Evolutionary conservation across 140 eudicot species (phyloP).

Genomic region (Bidens hawaiensis): DNA sequence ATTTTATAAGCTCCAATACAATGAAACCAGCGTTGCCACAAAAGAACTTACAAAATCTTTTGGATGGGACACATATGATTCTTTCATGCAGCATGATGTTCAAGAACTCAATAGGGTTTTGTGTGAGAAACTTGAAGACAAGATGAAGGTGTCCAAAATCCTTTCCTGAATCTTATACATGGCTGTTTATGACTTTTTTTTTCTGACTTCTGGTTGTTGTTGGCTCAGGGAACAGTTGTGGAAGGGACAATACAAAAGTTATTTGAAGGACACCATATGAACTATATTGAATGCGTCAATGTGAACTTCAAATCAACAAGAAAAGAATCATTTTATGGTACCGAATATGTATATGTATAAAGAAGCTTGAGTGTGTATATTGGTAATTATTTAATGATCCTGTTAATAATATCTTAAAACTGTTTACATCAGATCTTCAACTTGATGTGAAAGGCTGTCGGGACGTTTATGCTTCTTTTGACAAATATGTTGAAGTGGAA

Average conservation of each 20-base stretch:
- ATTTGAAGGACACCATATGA: conserved; percentile 98
- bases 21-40: conserved; percentile 91
- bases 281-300: conserved; percentile 85
- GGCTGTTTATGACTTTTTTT: conserved; percentile 8
- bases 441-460: conserved; percentile 98
- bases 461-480: conserved; percentile 96
- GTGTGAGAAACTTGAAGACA: conserved; percentile 95
- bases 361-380: background rate
- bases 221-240: conserved; percentile 90
- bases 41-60: conserved; percentile 94
- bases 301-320: conserved; percentile 94
- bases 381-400: background rate
- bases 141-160: conserved; percentile 71
- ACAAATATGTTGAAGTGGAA: conserved; percentile 97
- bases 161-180: background rate
- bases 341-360: conserved; percentile 20
- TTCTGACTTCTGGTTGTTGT: conserved; percentile 25
- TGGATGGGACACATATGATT: conserved; percentile 98
- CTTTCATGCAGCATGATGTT: conserved; percentile 97
- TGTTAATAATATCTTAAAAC: conserved; percentile 11
- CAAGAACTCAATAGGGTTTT: conserved; percentile 95
- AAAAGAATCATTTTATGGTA: conserved; percentile 96
- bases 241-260: conserved; percentile 95
- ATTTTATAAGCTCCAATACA: conserved; percentile 90
- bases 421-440: conserved; percentile 72